These are phyloP conservation scores for Rhizopus delemar DNA, from an alignment of 371 early-diverging fungal genomes.

Conservation along the genomic window DNA sequence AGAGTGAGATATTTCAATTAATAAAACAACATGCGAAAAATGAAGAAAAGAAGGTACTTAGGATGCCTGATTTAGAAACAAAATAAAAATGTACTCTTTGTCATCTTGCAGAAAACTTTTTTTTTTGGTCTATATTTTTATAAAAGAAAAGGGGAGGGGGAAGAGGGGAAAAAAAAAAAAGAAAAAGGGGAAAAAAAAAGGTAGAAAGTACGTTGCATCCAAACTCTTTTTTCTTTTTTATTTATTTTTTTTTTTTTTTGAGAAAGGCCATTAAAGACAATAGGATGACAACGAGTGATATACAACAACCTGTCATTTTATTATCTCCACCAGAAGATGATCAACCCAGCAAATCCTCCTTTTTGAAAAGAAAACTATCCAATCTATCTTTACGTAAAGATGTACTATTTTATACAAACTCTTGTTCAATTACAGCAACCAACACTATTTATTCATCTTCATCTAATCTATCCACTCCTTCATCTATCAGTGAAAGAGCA, in stretches of 20 bases:
- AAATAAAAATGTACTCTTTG: constrained; percentile 1
- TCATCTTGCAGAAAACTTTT: neutral
- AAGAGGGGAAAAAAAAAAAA: neutral
- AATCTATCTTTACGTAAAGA: constrained; percentile 18
- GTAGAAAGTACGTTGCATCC: neutral
- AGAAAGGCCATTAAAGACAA: neutral
- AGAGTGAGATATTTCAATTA: constrained; percentile 59
- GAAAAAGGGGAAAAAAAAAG: neutral
- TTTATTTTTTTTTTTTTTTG: constrained; percentile 1
- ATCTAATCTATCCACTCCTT: constrained; percentile 23
- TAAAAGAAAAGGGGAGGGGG: too few relatives aligned
- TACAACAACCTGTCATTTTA: constrained; percentile 19
- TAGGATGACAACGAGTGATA: neutral
- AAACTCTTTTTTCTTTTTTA: neutral
- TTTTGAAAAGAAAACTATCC: constrained; percentile 19
- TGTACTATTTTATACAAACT: constrained; percentile 3
- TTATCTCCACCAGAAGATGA: constrained; percentile 21
- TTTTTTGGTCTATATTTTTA: too few relatives aligned
- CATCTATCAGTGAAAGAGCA: constrained; percentile 12
- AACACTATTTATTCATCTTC: neutral
- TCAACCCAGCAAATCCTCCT: constrained; percentile 2
- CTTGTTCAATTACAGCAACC: neutral
- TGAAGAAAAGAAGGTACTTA: constrained; percentile 63
- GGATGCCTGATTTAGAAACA: constrained; percentile 73
- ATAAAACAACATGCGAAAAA: constrained; percentile 70